Evolutionary conservation across 2,329 filamentous ascomycete genomes (phyloP).

Genomic region (Fusarium sp.): DNA sequence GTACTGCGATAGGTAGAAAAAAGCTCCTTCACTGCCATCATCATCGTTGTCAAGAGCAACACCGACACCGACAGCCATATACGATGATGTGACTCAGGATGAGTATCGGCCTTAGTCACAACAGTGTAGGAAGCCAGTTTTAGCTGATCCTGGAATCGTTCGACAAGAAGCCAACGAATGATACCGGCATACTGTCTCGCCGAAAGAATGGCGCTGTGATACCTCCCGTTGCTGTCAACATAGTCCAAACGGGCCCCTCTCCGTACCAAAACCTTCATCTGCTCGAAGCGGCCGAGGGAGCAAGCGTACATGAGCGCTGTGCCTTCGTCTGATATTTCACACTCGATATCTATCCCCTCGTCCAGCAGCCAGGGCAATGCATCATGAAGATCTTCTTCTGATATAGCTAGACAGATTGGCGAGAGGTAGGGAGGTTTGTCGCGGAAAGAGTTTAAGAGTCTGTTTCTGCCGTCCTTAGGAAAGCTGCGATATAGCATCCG

Average conservation of each 20-base stretch:
- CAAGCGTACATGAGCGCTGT: background rate
- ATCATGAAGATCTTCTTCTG: background rate
- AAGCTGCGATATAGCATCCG: background rate
- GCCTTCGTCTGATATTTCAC: background rate
- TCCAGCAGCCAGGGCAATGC: background rate
- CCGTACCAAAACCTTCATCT: background rate
- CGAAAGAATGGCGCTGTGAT: background rate
- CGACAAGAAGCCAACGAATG: background rate
- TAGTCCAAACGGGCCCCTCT: background rate
- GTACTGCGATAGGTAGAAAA: background rate
- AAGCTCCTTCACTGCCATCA: background rate
- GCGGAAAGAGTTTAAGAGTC: background rate
- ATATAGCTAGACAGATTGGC: background rate
- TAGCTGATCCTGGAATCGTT: background rate
- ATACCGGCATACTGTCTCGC: background rate
- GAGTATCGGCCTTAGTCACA: fast-evolving
- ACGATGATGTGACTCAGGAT: background rate
- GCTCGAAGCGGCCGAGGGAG: background rate
- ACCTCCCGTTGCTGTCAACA: fast-evolving
- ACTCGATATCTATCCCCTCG: background rate
- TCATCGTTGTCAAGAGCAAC: background rate
- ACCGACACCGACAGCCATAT: background rate
- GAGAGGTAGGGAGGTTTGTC: background rate
- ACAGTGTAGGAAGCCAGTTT: background rate
- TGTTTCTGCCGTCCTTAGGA: background rate